Percentiles rank a stretch among this genome's conserved stretches.
Conservation (phyloP, 2,329 filamentous ascomycete genomes). For the Colletotrichum tofieldiae region DNA sequence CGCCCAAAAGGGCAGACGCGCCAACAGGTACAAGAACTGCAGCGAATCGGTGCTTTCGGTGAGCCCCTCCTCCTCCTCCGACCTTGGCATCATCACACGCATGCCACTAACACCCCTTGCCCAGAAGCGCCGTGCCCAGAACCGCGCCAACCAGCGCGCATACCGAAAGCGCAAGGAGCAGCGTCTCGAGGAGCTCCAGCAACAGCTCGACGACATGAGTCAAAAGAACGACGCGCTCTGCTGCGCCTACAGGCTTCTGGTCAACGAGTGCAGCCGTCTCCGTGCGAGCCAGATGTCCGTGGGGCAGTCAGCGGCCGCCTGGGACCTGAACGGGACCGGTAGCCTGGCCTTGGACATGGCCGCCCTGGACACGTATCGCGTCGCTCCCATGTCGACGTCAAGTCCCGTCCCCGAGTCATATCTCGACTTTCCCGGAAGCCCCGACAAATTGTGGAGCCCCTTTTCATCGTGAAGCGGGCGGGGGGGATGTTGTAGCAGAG, state of each 20-base stretch:
- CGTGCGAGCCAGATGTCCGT: constrained; percentile 24
- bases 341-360: constrained; percentile 32
- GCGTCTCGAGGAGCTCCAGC: constrained; percentile 39
- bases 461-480: constrained; percentile 12
- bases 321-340: constrained; percentile 21
- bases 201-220: constrained; percentile 35
- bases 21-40: constrained; percentile 43
- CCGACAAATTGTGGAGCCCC: constrained; percentile 34
- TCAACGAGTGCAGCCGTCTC: constrained; percentile 33
- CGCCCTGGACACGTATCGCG: constrained; percentile 15
- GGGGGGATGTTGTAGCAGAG: background rate
- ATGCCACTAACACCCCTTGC: constrained; percentile 14
- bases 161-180: constrained; percentile 40
- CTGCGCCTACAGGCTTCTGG: constrained; percentile 38
- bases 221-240: constrained; percentile 41
- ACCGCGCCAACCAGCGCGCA: constrained; percentile 42
- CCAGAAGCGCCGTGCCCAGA: constrained; percentile 38
- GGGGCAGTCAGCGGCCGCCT: constrained; percentile 4
- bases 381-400: constrained; percentile 16
- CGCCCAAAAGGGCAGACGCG: constrained; percentile 33
- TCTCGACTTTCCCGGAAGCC: constrained; percentile 35
- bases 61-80: constrained; percentile 4
- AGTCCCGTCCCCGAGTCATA: constrained; percentile 32
- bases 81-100: background rate
- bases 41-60: constrained; percentile 41